Evolutionary conservation across 148 eudicot species (phyloP).

Genomic region (Vaccinium corymbosum): DNA sequence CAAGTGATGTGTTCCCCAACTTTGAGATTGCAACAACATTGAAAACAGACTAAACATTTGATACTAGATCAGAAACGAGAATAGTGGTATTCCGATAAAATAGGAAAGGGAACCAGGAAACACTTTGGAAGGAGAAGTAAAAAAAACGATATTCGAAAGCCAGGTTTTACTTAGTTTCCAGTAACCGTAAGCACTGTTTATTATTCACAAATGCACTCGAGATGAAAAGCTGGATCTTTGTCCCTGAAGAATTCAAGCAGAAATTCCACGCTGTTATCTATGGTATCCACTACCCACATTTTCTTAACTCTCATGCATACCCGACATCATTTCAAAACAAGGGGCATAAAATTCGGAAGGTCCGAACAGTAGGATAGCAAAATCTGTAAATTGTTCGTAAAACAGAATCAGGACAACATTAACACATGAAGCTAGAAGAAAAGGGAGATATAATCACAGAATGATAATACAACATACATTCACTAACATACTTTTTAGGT

Average conservation of each 20-base stretch:
- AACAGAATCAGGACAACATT: not conserved
- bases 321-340: constrained; percentile 28
- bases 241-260: constrained; percentile 55
- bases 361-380: not conserved
- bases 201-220: not conserved
- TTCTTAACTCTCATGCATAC: constrained; percentile 67
- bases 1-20: not conserved
- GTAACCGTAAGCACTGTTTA: too few relatives aligned
- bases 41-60: not conserved
- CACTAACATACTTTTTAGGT: not conserved
- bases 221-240: constrained; percentile 51
- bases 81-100: not conserved
- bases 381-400: not conserved
- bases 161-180: not conserved
- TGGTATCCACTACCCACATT: constrained; percentile 26
- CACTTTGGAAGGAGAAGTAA: not conserved
- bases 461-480: not conserved
- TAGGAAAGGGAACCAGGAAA: not conserved
- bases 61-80: not conserved
- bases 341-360: not conserved
- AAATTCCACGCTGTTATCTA: constrained; percentile 40
- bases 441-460: not conserved
- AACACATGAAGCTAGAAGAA: not conserved
- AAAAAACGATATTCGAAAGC: not conserved
- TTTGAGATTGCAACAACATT: not conserved